Conservation (phyloP, 805 yeast genomes). For the Monosporozyma siamensis region DNA sequence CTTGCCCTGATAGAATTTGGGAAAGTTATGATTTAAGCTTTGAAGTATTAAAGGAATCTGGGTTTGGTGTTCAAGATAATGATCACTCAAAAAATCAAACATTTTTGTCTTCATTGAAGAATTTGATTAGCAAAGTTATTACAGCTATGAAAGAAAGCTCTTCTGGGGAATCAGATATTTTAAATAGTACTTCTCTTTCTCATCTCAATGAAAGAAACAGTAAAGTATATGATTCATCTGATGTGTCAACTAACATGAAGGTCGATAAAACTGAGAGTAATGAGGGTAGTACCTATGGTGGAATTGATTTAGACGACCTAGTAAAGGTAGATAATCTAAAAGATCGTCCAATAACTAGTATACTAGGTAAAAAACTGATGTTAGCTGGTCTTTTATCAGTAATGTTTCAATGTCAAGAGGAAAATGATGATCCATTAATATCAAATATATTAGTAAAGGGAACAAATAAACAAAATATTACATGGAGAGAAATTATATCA, state of each 20-base stretch:
- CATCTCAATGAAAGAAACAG: slow-evolving; percentile 15
- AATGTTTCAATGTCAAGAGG: slow-evolving; percentile 63
- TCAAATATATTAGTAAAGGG: slow-evolving; percentile 7
- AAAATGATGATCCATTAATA: slow-evolving; percentile 34
- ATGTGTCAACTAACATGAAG: not conserved
- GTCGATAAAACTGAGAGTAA: not conserved
- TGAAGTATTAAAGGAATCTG: slow-evolving; percentile 17
- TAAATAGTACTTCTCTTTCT: not conserved
- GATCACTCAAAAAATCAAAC: slow-evolving; percentile 26
- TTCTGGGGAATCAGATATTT: not conserved
- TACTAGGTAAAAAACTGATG: slow-evolving; percentile 59
- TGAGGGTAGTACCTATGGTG: not conserved
- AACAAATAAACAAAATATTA: slow-evolving; percentile 25
- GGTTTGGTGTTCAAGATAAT: slow-evolving; percentile 14
- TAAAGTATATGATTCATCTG: not conserved
- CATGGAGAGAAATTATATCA: slow-evolving; percentile 65
- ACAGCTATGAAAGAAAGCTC: not conserved
- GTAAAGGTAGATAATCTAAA: not conserved
- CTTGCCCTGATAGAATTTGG: slow-evolving; percentile 58
- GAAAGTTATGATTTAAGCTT: slow-evolving; percentile 29
- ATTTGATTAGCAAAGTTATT: slow-evolving; percentile 41
- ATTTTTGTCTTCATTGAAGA: slow-evolving; percentile 50
- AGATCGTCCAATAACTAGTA: slow-evolving; percentile 20
- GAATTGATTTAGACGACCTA: not conserved
- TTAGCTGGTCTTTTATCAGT: slow-evolving; percentile 60